These are phyloP conservation scores for Fusarium metavorans DNA, from an alignment of 2,329 filamentous ascomycete genomes.

Conservation along the genomic window DNA sequence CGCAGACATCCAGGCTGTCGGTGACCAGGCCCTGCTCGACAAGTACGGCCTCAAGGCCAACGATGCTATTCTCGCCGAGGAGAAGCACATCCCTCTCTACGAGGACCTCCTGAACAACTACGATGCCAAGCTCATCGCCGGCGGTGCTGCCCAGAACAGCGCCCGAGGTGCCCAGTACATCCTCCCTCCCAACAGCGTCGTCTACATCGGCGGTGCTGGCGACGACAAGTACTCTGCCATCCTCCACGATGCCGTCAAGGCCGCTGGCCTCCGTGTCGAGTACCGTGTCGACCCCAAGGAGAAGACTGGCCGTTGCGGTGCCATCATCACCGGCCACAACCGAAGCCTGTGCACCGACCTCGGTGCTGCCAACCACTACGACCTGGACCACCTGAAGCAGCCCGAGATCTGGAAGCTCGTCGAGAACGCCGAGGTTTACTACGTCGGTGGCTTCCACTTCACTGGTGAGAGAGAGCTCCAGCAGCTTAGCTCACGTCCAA, in stretches of 20 bases:
- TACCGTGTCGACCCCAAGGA: conserved; percentile 90
- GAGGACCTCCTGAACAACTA: conserved; percentile 94
- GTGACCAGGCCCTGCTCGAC: conserved; percentile 84
- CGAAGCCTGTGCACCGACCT: conserved; percentile 95
- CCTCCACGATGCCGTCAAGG: conserved; percentile 85
- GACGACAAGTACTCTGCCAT: conserved; percentile 96
- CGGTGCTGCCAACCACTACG: conserved; percentile 96
- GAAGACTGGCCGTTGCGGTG: conserved; percentile 93
- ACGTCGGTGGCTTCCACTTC: conserved; percentile 96
- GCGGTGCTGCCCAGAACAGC: conserved; percentile 97
- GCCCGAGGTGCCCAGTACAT: conserved; percentile 97
- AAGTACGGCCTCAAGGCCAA: conserved; percentile 97
- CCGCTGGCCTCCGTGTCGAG: conserved; percentile 91
- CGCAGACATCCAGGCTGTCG: conserved; percentile 89
- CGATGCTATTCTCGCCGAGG: conserved; percentile 95
- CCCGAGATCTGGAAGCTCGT: conserved; percentile 93
- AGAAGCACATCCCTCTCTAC: conserved; percentile 89
- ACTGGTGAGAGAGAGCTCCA: conserved; percentile 63
- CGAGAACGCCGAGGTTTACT: conserved; percentile 88
- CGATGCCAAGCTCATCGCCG: conserved; percentile 93
- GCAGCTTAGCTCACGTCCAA: background rate
- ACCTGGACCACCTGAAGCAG: conserved; percentile 90
- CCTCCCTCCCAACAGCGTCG: conserved; percentile 86
- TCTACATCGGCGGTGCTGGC: conserved; percentile 94
- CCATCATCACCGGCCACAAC: conserved; percentile 97